Percentiles rank a stretch among this genome's conserved stretches.
phyloP scores from a whole-genome alignment of 352 stramenopile species.

The Phytophthora foliorum region DNA sequence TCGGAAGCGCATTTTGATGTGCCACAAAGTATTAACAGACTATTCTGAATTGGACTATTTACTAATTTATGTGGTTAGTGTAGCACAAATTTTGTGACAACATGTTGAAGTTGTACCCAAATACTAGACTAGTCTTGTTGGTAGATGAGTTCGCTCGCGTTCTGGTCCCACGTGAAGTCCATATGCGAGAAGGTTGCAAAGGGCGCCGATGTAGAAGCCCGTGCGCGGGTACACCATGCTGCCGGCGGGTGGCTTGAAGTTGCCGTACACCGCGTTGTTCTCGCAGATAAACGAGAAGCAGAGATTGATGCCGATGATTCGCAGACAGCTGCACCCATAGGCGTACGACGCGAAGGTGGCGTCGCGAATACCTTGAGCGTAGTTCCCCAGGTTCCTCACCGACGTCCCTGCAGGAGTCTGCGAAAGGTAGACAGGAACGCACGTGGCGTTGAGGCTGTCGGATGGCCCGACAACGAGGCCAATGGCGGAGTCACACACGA shows the following conservation, averaged over 20 bases:
- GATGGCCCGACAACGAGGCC: constrained; percentile 53
- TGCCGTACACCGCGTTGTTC: constrained; percentile 62
- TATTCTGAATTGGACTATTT: neutral
- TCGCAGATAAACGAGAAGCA: constrained; percentile 55
- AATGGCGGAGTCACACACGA: constrained; percentile 53
- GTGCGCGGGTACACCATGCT: constrained; percentile 47
- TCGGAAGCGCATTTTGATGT: neutral
- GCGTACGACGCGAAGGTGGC: constrained; percentile 62
- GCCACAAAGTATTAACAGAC: too few relatives aligned
- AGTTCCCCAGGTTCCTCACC: constrained; percentile 68
- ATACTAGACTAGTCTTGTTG: constrained; percentile 7
- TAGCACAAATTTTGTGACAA: neutral
- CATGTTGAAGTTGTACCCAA: neutral
- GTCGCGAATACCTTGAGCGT: constrained; percentile 61
- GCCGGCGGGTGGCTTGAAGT: constrained; percentile 44
- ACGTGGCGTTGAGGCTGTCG: constrained; percentile 56
- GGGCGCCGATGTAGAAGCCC: constrained; percentile 49
- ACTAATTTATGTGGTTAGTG: too few relatives aligned
- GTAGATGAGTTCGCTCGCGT: too few relatives aligned
- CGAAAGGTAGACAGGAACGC: constrained; percentile 67
- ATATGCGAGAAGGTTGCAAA: constrained; percentile 2
- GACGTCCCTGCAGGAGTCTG: constrained; percentile 66
- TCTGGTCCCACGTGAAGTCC: too few relatives aligned
- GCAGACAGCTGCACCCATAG: constrained; percentile 61
- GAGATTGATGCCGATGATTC: constrained; percentile 42